Percentiles rank a stretch among this genome's conserved stretches.
Evolutionary conservation across 208 protist genomes (phyloP).

Genomic region (Crithidia bombi): DNA sequence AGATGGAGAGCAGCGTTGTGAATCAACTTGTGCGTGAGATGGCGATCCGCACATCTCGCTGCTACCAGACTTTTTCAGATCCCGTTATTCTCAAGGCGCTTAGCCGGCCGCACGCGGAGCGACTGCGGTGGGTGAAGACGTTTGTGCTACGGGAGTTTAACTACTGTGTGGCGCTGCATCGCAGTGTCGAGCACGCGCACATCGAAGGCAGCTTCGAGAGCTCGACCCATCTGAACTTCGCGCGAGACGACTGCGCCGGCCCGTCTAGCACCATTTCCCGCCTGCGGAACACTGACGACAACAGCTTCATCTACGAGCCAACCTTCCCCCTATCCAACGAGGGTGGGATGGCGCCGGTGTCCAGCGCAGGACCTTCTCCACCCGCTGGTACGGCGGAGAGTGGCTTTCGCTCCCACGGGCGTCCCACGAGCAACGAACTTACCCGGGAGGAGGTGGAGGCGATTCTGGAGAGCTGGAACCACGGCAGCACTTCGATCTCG

Average conservation of each 20-base stretch:
- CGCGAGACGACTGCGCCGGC: slow-evolving; percentile 2
- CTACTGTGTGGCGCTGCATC: slow-evolving; percentile 61
- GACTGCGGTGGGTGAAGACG: slow-evolving; percentile 53
- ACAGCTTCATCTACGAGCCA: slow-evolving; percentile 26
- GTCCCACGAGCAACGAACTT: background rate
- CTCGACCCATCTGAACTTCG: slow-evolving; percentile 23
- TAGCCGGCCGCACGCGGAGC: slow-evolving; percentile 44
- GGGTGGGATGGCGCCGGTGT: background rate
- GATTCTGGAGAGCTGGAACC: slow-evolving; percentile 31
- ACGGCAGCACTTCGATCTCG: slow-evolving; percentile 31
- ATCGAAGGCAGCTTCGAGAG: slow-evolving; percentile 27
- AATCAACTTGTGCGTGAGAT: slow-evolving; percentile 58
- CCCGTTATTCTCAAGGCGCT: slow-evolving; percentile 49
- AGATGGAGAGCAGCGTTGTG: slow-evolving; percentile 27
- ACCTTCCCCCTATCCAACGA: background rate
- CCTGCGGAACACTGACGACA: slow-evolving; percentile 23
- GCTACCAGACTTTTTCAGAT: slow-evolving; percentile 59
- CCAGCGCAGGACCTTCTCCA: background rate
- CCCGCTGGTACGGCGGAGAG: background rate
- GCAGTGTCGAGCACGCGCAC: slow-evolving; percentile 32
- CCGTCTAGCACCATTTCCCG: background rate
- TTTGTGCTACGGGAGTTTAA: slow-evolving; percentile 81
- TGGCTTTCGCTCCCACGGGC: slow-evolving; percentile 14
- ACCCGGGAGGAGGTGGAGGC: slow-evolving; percentile 45
- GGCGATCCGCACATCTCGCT: slow-evolving; percentile 72